Evolutionary conservation across 768 basidiomycete species (phyloP), one percentile per base, ranked within the genome.

Genomic region (Imleria badia): DNA sequence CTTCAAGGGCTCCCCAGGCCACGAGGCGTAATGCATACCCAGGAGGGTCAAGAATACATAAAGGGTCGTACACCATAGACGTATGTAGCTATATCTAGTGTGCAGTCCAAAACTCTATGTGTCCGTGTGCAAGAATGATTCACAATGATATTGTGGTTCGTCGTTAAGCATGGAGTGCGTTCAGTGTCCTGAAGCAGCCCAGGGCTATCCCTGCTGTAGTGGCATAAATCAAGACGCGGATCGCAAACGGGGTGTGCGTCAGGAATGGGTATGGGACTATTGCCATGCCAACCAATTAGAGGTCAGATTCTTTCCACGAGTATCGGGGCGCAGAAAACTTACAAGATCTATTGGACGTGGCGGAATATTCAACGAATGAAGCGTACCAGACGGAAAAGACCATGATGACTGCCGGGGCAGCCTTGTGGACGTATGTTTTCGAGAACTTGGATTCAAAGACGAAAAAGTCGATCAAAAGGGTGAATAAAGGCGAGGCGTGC

Each of bases 211-310:
- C 48, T 1, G 79, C 76, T 1, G 81, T 77, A 7, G 70, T 76
- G 33, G 65, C 63, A 70, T 93, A 94, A 34, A 92, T 89, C 8
- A 66, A 70, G 13, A 85, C 57, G 14, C 90, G 79, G 30, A 76
- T 69, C 9, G 63, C 58, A 19, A 84, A 72, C 0, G 81, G 72
- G 63, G 78, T 85, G 17, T 84, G 60, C 0, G 84, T 89, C 54
- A 94, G 74, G 73, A 94, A 93, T 0, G 91, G 91, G 70, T 94
- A 93, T 26, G 91, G 89, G 73, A 91, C 88, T 89, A 26, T 26
- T 26, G 26, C 26, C 26, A 26, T 26, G 26, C 26, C 26, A 26
- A 26, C 26, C 26, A 26, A 26, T 4, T 26, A 3, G 26, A 6
- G 3, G 26, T 26, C 26, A 26, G 26, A 26, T 26, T 6, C 26